Percentiles rank a stretch among this genome's conserved stretches.
Conservation (phyloP, 2,329 filamentous ascomycete species). For the Sphaceloma murrayae region DNA sequence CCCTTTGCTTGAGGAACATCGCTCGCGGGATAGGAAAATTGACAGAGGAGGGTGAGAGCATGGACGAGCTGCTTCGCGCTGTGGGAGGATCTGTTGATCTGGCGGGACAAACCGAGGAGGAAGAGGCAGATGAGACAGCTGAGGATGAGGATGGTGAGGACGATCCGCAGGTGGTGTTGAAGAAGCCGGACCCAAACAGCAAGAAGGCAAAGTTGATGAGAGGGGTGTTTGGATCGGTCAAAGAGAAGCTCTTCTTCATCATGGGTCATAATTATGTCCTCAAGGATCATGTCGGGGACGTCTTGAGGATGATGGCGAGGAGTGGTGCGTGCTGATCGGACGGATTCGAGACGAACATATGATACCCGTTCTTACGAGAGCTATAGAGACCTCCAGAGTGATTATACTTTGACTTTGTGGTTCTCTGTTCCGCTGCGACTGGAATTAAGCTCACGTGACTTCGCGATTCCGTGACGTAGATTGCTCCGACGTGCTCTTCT, state of each 20-base stretch:
- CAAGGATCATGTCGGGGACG: slow-evolving; percentile 28
- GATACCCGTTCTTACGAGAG: slow-evolving; percentile 12
- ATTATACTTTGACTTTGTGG: too few species aligned
- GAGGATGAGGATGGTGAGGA: slow-evolving; percentile 40
- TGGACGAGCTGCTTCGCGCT: slow-evolving; percentile 14
- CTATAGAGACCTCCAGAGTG: slow-evolving; percentile 6
- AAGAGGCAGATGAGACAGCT: slow-evolving; percentile 44
- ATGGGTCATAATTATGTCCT: slow-evolving; percentile 54
- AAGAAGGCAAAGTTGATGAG: slow-evolving; percentile 44
- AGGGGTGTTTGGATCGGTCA: slow-evolving; percentile 55
- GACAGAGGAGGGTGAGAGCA: slow-evolving; percentile 23
- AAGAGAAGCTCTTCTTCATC: slow-evolving; percentile 57
- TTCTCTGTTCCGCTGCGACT: too few species aligned
- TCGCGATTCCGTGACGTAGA: slow-evolving; percentile 14
- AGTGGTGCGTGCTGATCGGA: slow-evolving; percentile 1
- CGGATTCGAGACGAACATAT: not conserved
- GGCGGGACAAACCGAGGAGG: slow-evolving; percentile 47
- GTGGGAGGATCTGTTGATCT: slow-evolving; percentile 53
- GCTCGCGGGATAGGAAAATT: slow-evolving; percentile 41
- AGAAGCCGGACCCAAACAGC: slow-evolving; percentile 3
- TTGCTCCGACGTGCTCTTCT: too few species aligned
- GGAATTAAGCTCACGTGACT: slow-evolving; percentile 10
- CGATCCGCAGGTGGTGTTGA: not conserved
- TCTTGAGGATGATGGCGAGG: slow-evolving; percentile 16
- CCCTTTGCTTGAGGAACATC: slow-evolving; percentile 69